These are phyloP conservation scores for Aspergillus viridinutans DNA, from an alignment of 2,329 filamentous ascomycete species.

Conservation along the genomic window DNA sequence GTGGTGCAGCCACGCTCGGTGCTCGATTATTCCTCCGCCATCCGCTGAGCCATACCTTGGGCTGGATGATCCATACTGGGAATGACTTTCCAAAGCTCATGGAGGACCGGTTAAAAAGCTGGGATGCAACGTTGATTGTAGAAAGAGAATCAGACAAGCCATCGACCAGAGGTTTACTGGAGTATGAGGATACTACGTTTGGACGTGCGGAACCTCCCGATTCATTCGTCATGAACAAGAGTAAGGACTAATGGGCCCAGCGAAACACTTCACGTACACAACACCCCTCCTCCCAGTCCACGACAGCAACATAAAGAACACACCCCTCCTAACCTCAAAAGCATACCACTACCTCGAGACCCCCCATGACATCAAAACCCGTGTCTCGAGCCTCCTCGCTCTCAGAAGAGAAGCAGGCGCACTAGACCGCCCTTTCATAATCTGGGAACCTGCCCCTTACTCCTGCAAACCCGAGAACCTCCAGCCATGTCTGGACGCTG, in stretches of 20 bases:
- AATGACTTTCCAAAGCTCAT: slow-evolving; percentile 20
- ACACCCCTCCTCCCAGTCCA: slow-evolving; percentile 15
- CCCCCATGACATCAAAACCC: slow-evolving; percentile 11
- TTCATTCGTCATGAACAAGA: too few relatives aligned
- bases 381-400: slow-evolving; percentile 10
- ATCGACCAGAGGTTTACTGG: slow-evolving; percentile 23
- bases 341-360: slow-evolving; percentile 18
- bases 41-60: slow-evolving; percentile 14
- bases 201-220: slow-evolving; percentile 16
- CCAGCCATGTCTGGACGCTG: slow-evolving; percentile 13
- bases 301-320: slow-evolving; percentile 6
- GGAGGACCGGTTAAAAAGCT: slow-evolving; percentile 11
- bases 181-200: slow-evolving; percentile 27
- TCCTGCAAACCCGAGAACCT: slow-evolving; percentile 20
- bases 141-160: slow-evolving; percentile 2
- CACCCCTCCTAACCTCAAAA: slow-evolving; percentile 7
- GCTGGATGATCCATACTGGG: slow-evolving; percentile 21
- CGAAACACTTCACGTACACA: slow-evolving; percentile 20
- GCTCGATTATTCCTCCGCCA: slow-evolving; percentile 22
- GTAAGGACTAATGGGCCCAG: slow-evolving; percentile 1
- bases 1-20: slow-evolving; percentile 19
- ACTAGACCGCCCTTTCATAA: slow-evolving; percentile 13
- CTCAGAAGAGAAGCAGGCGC: slow-evolving; percentile 10
- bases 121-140: slow-evolving; percentile 12
- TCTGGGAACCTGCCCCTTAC: slow-evolving; percentile 24